Evolutionary conservation across 169 alveolate genomes (phyloP).

Genomic region (Plasmodium adleri): DNA sequence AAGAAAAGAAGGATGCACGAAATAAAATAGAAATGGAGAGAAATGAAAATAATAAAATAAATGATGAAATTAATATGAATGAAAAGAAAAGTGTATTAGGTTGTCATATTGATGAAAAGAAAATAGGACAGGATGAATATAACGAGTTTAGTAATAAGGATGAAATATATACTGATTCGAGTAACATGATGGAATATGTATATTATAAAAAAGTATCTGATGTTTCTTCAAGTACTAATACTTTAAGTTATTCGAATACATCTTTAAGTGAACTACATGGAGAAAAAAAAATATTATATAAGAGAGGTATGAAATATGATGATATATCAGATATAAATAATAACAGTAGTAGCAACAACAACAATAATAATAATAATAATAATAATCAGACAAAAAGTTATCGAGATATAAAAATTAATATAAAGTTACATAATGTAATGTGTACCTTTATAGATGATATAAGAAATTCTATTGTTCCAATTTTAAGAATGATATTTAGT

Average conservation of each 20-base stretch:
- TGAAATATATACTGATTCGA: constrained; percentile 24
- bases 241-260: constrained; percentile 22
- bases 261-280: constrained; percentile 22
- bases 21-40: not conserved
- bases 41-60: not conserved
- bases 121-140: not conserved
- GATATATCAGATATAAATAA: constrained; percentile 1
- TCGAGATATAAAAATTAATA: constrained; percentile 78
- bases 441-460: constrained; percentile 86
- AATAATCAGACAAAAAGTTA: constrained; percentile 35
- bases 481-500: constrained; percentile 80
- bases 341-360: too few species aligned
- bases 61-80: not conserved
- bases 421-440: constrained; percentile 84
- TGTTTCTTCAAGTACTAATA: constrained; percentile 11
- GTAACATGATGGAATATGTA: constrained; percentile 30
- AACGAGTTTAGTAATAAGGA: too few species aligned
- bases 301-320: not conserved
- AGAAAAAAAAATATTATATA: constrained; percentile 1
- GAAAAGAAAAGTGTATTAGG: not conserved
- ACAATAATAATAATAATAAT: not conserved
- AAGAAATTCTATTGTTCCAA: constrained; percentile 87
- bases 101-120: constrained; percentile 5
- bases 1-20: not conserved
- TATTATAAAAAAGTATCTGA: constrained; percentile 17